Evolutionary conservation across 257 asterid genomes (phyloP), one percentile per base, ranked within the genome.

Genomic region (Jacaranda copaia): DNA sequence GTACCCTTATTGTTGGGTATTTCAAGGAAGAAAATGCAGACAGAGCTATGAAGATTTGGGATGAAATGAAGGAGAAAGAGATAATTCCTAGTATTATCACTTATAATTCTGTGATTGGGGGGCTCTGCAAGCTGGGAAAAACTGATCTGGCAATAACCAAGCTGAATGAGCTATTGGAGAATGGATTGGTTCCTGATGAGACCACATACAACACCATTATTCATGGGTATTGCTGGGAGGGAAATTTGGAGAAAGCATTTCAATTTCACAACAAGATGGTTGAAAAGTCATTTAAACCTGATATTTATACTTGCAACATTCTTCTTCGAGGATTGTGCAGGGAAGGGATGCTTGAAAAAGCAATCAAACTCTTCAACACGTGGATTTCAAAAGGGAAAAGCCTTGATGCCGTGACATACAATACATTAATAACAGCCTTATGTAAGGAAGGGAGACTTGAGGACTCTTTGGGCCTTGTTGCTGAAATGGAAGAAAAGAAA

Each of bases 311-410:
- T 0, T 84, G 87, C 87, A 94, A 94, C 88, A 87, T 90, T 79
- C 95, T 94, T 77, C 96, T 94, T 70, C 82, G 62, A 14, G 97
- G 98, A 48, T 82, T 94, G 40, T 94, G 97, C 84, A 78, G 40
- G 63, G 92, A 83, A 83, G 89, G 91, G 72, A 89, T 88, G 98
- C 88, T 94, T 4, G 96, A 87, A 78, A 94, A 94, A 71, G 98
- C 97, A 25, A 72, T 87, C 73, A 87, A 85, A 51, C 90, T 94
- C 80, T 94, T 90, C 74, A 65, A 81, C 65, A 81, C 87, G 0
- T 87, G 97, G 97, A 75, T 83, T 68, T 81, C 86, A 1, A 89
- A 88, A 68, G 97, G 96, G 18, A 94, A 89, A 68, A 74, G 40
- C 46, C 79, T 87, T 42, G 97, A 94, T 80, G 85, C 84, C 32